Evolutionary conservation across 163 green algal species (phyloP), one percentile per base, ranked within the genome.

Genomic region (Trebouxia gelatinosa): DNA sequence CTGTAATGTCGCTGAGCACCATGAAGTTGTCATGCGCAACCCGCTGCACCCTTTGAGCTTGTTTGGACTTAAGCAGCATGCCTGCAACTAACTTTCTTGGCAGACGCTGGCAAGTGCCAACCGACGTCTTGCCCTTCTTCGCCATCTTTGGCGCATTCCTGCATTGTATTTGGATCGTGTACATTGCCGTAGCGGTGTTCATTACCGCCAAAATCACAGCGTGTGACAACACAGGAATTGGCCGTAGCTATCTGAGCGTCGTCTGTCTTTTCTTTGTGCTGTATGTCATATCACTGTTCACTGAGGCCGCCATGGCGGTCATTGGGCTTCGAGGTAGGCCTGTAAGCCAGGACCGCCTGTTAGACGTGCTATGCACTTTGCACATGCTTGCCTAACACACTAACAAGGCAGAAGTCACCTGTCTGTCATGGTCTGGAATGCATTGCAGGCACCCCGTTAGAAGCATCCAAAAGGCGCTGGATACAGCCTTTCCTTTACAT

Each of bases 111-210:
- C 64, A 72, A 34, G 21, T 72, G 0, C 34, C 64, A 6, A 72
- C 64, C 6, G 64, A 72, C 23, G 19, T 72, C 35, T 35, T 72
- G 35, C 64, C 64, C 11, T 35, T 72, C 0, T 72, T 72, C 35
- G 35, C 64, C 17, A 26, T 72, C 0, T 72, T 72, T 54, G 35
- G 35, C 3, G n/a, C 23, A 31, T 34, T 31, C 21, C 34, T 51
- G 23, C 50, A 72, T 23, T 6, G 50, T 5, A 23, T 72, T 7
- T 51, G 35, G 35, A 16, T 72, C 6, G 7, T 54, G 31, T 72
- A 72, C 64, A 72, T 72, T 6, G 21, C 50, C 5, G 64, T 72
- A 37, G 64, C 64, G 16, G 50, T 35, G 23, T 72, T 72, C 21
- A 35, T 72, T 5, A 72, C 64, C 7, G 64, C 50, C 21, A 35